Evolutionary conservation across 1,284 basidiomycete species (phyloP).

Genomic region (Chalciporus piperatoides): DNA sequence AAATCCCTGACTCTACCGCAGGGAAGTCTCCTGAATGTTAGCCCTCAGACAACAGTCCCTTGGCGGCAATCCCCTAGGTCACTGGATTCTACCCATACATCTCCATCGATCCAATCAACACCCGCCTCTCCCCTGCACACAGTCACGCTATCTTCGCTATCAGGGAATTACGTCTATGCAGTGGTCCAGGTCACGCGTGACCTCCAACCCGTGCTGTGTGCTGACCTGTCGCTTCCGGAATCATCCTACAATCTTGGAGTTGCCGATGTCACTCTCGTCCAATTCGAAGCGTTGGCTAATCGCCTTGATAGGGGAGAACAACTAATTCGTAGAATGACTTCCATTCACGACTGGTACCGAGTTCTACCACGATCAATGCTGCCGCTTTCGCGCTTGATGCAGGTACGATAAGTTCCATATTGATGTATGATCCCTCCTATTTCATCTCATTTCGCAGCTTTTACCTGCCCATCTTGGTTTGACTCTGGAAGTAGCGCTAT

Average conservation of each 20-base stretch:
- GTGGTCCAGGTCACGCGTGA: constrained; percentile 93
- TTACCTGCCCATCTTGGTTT: constrained; percentile 74
- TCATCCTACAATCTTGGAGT: constrained; percentile 76
- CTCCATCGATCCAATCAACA: constrained; percentile 56
- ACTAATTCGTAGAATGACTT: constrained; percentile 28
- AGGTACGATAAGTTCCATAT: constrained; percentile 42
- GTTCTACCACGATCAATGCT: constrained; percentile 57
- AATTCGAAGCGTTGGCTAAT: constrained; percentile 71
- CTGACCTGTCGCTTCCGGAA: constrained; percentile 71
- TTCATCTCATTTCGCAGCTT: constrained; percentile 41
- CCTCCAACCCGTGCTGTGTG: constrained; percentile 79
- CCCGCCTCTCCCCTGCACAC: constrained; percentile 40
- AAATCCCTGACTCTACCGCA: constrained; percentile 75
- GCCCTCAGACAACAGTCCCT: constrained; percentile 24
- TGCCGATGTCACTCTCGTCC: constrained; percentile 75
- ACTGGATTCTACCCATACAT: constrained; percentile 56
- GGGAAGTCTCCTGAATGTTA: constrained; percentile 38
- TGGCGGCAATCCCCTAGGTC: constrained; percentile 35
- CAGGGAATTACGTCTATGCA: constrained; percentile 83
- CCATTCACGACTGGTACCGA: constrained; percentile 55
- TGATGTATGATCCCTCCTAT: constrained; percentile 12
- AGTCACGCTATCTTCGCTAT: constrained; percentile 81
- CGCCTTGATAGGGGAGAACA: constrained; percentile 44
- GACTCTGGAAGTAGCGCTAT: constrained; percentile 73
- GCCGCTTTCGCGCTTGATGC: constrained; percentile 68